Conservation (phyloP, 2,329 filamentous ascomycete genomes). For the Fusarium phyllophilum region DNA sequence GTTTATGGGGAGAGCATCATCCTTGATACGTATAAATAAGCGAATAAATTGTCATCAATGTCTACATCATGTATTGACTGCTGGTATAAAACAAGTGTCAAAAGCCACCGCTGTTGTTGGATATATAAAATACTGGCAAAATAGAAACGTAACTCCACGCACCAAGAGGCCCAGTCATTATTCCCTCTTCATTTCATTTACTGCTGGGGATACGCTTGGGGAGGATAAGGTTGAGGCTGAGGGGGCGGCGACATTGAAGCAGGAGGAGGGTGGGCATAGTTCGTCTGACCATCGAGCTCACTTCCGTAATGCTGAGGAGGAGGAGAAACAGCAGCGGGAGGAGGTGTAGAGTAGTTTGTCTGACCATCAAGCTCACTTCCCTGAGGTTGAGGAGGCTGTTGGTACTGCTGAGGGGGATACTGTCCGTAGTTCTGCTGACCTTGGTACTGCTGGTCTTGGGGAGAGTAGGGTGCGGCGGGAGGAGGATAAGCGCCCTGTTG, state of each 20-base stretch:
- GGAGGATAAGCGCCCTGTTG: conserved; percentile 43
- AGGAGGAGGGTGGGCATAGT: conserved; percentile 26
- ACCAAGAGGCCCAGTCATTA: neutral
- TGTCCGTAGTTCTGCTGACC: conserved; percentile 32
- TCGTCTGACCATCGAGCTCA: conserved; percentile 29
- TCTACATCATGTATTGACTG: neutral
- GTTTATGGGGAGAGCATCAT: neutral
- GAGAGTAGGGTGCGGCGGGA: conserved; percentile 35
- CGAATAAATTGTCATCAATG: neutral
- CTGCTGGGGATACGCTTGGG: conserved; percentile 4
- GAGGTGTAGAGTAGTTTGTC: conserved; percentile 25
- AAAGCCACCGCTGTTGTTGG: neutral
- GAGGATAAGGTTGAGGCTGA: conserved; percentile 32
- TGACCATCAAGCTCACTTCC: conserved; percentile 32
- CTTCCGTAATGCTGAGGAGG: conserved; percentile 24
- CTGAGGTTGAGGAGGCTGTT: conserved; percentile 31
- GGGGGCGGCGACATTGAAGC: conserved; percentile 31
- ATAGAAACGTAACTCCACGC: conserved; percentile 9
- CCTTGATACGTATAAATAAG: neutral
- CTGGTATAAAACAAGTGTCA: neutral
- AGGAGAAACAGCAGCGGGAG: neutral
- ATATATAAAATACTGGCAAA: neutral
- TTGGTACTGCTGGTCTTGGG: conserved; percentile 36
- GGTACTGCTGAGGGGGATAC: conserved; percentile 37
- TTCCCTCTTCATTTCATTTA: neutral